Conservation (phyloP, 257 asterid species). For the Linderniella brevidens region DNA sequence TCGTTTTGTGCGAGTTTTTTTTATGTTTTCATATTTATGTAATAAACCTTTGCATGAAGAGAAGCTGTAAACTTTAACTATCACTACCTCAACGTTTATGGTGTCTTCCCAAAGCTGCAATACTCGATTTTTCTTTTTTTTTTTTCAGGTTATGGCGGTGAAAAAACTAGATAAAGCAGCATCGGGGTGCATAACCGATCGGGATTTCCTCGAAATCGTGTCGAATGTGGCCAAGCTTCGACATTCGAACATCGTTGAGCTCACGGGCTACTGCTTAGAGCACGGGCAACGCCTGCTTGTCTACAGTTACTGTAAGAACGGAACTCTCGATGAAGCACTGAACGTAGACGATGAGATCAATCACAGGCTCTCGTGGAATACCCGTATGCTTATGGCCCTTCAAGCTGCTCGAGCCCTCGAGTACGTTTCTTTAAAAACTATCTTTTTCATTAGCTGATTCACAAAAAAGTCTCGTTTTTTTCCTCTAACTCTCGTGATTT, state of each 20-base stretch:
- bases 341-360: conserved; percentile 51
- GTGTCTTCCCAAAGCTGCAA: background rate
- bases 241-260: conserved; percentile 50
- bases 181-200: conserved; percentile 35
- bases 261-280: conserved; percentile 75
- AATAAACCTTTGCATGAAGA: background rate
- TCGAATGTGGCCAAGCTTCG: conserved; percentile 38
- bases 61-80: too few relatives aligned
- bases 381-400: conserved; percentile 67
- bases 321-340: conserved; percentile 74
- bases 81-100: background rate
- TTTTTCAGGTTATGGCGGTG: conserved; percentile 56
- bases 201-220: conserved; percentile 57
- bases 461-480: background rate
- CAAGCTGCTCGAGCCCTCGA: conserved; percentile 87
- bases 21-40: too few relatives aligned
- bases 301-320: conserved; percentile 48
- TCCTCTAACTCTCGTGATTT: background rate
- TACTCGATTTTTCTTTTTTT: background rate
- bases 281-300: conserved; percentile 72
- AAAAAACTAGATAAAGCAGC: conserved; percentile 54
- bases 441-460: background rate
- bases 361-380: conserved; percentile 67
- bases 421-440: conserved; percentile 27
- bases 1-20: too few relatives aligned